phyloP scores from a whole-genome alignment of 1,284 basidiomycete genomes.

The Austroboletus novae-zelandiae region DNA sequence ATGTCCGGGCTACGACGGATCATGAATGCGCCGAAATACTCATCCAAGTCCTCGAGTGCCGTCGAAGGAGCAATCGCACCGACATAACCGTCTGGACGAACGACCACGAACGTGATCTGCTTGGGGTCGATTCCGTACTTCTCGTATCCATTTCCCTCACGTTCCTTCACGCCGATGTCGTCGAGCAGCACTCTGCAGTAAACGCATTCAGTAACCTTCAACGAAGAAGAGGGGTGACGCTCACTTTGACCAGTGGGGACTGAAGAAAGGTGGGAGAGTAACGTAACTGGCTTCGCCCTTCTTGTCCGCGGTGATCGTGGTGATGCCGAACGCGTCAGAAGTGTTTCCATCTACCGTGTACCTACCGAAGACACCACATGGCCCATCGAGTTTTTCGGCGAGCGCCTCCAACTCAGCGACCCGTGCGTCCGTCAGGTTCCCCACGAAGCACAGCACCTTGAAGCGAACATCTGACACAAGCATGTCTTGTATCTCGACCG shows the following conservation, averaged over 20 bases:
- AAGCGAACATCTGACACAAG: not conserved
- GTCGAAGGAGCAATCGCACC: slow-evolving; percentile 7
- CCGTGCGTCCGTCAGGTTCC: not conserved
- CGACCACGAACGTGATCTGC: slow-evolving; percentile 1
- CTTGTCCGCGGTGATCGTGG: not conserved
- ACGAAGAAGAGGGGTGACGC: not conserved
- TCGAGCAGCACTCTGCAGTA: not conserved
- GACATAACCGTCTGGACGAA: slow-evolving; percentile 15
- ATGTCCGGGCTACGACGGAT: not conserved
- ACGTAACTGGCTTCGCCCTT: not conserved
- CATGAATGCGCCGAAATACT: slow-evolving; percentile 1
- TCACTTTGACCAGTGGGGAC: not conserved
- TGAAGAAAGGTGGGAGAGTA: not conserved
- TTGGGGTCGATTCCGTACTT: not conserved
- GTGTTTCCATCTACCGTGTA: not conserved
- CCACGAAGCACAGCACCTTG: not conserved
- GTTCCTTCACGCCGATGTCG: not conserved
- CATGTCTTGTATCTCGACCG: not conserved
- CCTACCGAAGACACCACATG: not conserved
- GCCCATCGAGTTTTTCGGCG: not conserved
- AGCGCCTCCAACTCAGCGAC: not conserved
- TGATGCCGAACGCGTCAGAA: not conserved
- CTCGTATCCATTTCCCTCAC: not conserved
- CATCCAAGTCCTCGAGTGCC: not conserved
- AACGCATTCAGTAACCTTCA: not conserved